Evolutionary conservation across 2,329 filamentous ascomycete genomes (phyloP).

Genomic region (Ceratocystis diversiconidia): DNA sequence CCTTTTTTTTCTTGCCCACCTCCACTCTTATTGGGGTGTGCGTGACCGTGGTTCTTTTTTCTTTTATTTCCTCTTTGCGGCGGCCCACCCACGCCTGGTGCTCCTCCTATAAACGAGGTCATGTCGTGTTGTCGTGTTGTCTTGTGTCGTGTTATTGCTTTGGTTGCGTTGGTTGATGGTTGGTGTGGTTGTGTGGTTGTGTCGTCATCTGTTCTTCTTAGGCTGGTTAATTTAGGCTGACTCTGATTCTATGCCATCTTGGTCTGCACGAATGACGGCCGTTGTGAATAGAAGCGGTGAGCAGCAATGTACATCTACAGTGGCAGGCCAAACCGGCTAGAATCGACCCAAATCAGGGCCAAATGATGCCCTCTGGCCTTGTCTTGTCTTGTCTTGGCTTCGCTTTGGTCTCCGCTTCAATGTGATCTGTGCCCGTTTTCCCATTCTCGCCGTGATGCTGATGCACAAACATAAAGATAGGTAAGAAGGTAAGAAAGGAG

Average conservation of each 20-base stretch:
- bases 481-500: neutral
- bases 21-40: conserved; percentile 2
- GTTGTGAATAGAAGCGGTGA: neutral
- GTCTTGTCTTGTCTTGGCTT: neutral
- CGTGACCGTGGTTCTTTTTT: neutral
- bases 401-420: neutral
- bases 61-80: neutral
- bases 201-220: neutral
- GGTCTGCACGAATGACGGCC: neutral
- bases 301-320: neutral
- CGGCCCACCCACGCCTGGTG: neutral
- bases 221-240: neutral
- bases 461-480: neutral
- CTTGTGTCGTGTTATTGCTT: neutral
- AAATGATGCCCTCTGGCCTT: neutral
- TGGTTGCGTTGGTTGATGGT: too few relatives aligned
- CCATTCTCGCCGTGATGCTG: neutral
- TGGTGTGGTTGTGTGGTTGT: neutral
- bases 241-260: neutral
- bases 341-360: too few relatives aligned
- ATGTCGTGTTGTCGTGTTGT: neutral
- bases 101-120: neutral
- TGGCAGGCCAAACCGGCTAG: too few relatives aligned
- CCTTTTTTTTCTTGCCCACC: neutral
- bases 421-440: neutral